Percentiles rank a stretch among this genome's conserved stretches.
Evolutionary conservation across 768 basidiomycete genomes (phyloP).

Genomic region (Daedaleopsis nitida): DNA sequence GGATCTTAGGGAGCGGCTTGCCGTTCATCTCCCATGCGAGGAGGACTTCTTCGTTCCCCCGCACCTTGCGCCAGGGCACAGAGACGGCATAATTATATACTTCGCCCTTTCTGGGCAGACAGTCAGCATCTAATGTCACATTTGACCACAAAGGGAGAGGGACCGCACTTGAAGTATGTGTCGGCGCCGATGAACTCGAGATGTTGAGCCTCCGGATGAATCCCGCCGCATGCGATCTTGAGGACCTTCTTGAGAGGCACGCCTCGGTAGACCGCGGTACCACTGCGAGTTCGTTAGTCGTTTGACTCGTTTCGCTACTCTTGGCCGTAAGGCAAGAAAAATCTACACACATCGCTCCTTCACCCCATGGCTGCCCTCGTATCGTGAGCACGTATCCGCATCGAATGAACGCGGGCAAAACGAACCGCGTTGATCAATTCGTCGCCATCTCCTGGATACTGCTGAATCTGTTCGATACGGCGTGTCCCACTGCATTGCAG

Average conservation of each 20-base stretch:
- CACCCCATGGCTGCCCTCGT: constrained; percentile 41
- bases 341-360: constrained; percentile 48
- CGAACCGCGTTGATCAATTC: constrained; percentile 39
- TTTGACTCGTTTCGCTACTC: too few species aligned
- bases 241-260: constrained; percentile 56
- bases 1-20: constrained; percentile 49
- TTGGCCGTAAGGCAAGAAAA: background rate
- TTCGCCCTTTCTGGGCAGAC: constrained; percentile 34
- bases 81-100: constrained; percentile 50
- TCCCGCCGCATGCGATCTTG: constrained; percentile 53
- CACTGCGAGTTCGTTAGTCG: constrained; percentile 32
- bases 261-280: constrained; percentile 54
- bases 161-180: constrained; percentile 53
- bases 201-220: constrained; percentile 48
- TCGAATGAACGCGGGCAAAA: background rate
- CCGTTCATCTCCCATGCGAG: constrained; percentile 59
- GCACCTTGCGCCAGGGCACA: constrained; percentile 51
- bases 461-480: constrained; percentile 51
- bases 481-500: constrained; percentile 57
- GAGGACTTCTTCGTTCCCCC: constrained; percentile 48
- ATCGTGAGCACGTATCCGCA: background rate
- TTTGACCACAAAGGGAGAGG: background rate
- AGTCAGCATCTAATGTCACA: background rate
- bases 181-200: constrained; percentile 60
- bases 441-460: constrained; percentile 57